Evolutionary conservation across 228 moss, liverwort and hornwort genomes (phyloP).

Genomic region (Sphagnum magellanicum): DNA sequence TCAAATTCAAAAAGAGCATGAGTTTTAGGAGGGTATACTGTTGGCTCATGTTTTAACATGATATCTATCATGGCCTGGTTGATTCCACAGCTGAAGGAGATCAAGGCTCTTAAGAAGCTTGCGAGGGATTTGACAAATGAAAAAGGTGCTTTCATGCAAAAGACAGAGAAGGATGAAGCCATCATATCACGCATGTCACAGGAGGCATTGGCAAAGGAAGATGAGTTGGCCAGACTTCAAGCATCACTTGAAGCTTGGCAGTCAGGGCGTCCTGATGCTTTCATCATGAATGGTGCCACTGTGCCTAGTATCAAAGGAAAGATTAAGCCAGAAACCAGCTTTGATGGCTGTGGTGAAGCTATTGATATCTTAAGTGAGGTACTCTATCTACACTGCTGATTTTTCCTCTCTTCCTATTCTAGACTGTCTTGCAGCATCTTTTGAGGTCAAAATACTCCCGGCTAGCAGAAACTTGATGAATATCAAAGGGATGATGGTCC

Average conservation of each 20-base stretch:
- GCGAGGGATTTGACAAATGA: conserved; percentile 59
- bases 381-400: background rate
- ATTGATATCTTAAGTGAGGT: background rate
- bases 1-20: no score
- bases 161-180: conserved; percentile 40
- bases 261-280: conserved; percentile 53
- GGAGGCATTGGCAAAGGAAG: conserved; percentile 66
- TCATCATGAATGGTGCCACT: conserved; percentile 44
- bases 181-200: conserved; percentile 58
- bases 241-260: conserved; percentile 44
- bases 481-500: no score
- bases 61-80: no score
- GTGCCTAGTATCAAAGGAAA: conserved; percentile 17
- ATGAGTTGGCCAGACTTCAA: conserved; percentile 55
- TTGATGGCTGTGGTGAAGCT: conserved; percentile 40
- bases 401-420: background rate
- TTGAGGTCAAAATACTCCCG: no score
- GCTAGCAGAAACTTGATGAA: no score
- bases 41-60: no score
- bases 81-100: conserved; percentile 62
- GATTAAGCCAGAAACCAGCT: conserved; percentile 21
- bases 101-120: conserved; percentile 63
- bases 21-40: no score
- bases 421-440: background rate
- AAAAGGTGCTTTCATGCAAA: conserved; percentile 51